Base-by-base conservation (phyloP, 306 rosid species). In the Boehmeria nivea region DNA sequence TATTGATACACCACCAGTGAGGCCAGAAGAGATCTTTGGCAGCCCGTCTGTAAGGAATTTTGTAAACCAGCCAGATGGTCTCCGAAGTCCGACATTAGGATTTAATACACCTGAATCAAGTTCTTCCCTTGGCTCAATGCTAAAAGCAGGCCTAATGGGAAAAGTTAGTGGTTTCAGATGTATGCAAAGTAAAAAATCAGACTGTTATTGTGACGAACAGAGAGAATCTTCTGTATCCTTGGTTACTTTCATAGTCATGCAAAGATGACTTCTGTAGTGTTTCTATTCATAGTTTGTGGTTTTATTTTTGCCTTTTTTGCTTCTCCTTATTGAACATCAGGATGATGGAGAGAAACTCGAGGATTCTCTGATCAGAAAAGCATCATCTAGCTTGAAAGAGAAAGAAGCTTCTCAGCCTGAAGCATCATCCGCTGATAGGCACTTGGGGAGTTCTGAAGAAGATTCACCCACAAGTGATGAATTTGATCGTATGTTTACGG, bases 311-410 rank as follows among this genome's bases (percentile, higher is more conserved):
- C 50, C 68, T 33, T 66, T 74, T 40, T 76, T 65, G 72, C 51
- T 8, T 60, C 78, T 82, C 85, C 83, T 84, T 87, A 75, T 51
- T 73, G 71, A 55, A 76, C 67, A 76, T 73, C 81, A 91, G 96
- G 79, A 65, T 56, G 65, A 60, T 24, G 44, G 46, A 24, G 73
- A 69, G 65, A 76, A 78, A 60, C 60, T 64, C 49, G 45, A 61
- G 55, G 61, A 57, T 66, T 75, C 71, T 57, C 63, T 63, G 65
- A 63, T 60, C 27, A 62, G 59, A 54, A 74, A 75, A 68, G 69
- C 73, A 43, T 43, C 70, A 48, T 38, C 53, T 61, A 48, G 63
- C 59, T 57, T 57, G 57, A 54, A 70, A 14, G 69, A 76, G 69
- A 65, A 61, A 51, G 76, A 73, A 73, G 66, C 72, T 69, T 68